These are phyloP conservation scores for Amanita fuliginea DNA, from an alignment of 768 basidiomycete genomes.

Conservation along the genomic window DNA sequence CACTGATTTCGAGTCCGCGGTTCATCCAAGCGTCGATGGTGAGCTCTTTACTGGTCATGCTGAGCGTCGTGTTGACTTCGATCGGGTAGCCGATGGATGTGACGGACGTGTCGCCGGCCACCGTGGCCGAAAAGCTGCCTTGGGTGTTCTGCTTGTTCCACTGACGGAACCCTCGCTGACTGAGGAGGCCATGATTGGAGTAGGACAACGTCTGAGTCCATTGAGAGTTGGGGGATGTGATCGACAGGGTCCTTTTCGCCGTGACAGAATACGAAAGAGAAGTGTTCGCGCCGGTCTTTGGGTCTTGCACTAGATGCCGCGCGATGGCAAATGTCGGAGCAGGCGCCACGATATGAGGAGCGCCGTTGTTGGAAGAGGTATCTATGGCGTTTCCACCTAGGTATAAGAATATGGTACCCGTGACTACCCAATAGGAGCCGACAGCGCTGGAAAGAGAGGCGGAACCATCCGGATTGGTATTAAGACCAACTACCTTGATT, in stretches of 20 bases:
- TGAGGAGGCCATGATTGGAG: conserved; percentile 1
- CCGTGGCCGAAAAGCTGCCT: background rate
- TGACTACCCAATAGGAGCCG: conserved; percentile 1
- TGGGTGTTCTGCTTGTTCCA: conserved; percentile 3
- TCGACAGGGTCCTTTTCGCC: background rate
- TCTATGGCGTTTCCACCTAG: background rate
- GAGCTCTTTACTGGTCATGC: background rate
- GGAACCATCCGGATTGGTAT: background rate
- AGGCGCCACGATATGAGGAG: background rate
- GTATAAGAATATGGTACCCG: conserved; percentile 1
- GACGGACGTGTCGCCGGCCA: background rate
- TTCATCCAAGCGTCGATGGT: background rate
- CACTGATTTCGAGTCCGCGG: background rate
- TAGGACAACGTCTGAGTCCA: background rate
- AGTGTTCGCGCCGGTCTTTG: background rate
- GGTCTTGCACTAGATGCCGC: background rate
- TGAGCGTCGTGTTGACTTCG: conserved; percentile 1
- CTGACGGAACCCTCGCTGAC: background rate
- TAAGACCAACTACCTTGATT: conserved; percentile 39
- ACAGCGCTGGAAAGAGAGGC: background rate
- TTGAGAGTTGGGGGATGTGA: background rate
- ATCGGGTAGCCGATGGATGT: background rate
- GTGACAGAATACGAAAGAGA: conserved; percentile 2
- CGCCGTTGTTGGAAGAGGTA: background rate
- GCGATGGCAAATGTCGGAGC: background rate